Percentiles rank a stretch among this genome's conserved stretches.
These are phyloP conservation scores for Saraca asoca DNA, from an alignment of 331 rosid genomes.

Conservation along the genomic window DNA sequence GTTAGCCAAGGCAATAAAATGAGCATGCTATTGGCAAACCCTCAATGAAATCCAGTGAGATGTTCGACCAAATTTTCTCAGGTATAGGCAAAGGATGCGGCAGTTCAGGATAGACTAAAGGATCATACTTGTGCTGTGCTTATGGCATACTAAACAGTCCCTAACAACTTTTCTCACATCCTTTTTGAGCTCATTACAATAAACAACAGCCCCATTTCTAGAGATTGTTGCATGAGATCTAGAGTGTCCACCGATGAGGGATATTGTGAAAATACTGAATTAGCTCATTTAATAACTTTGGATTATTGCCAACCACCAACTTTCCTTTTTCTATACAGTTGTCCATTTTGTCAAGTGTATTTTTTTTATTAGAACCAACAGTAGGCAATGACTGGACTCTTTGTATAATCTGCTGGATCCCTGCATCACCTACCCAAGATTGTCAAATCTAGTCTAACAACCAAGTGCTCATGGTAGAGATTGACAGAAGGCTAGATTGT, in stretches of 20 bases:
- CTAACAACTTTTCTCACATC: not conserved
- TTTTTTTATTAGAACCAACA: not conserved
- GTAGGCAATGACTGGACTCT: not conserved
- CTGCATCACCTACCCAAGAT: too few relatives aligned
- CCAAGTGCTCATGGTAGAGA: too few relatives aligned
- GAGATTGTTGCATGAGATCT: not conserved
- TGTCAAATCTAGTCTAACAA: too few relatives aligned
- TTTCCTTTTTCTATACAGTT: not conserved
- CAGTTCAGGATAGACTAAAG: not conserved
- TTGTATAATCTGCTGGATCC: too few relatives aligned
- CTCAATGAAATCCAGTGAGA: not conserved
- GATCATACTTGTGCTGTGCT: not conserved
- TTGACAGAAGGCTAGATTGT: not conserved
- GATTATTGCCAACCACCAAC: not conserved
- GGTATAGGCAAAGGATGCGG: not conserved
- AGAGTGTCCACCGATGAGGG: not conserved
- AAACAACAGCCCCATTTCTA: not conserved
- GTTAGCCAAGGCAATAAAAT: not conserved
- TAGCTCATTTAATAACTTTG: not conserved
- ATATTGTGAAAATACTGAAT: not conserved
- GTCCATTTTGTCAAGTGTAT: too few relatives aligned
- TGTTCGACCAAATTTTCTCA: not conserved
- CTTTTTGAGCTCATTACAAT: not conserved
- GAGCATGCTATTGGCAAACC: constrained; percentile 4
- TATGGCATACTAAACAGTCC: too few relatives aligned